Base-by-base conservation (phyloP, 306 rosid species). In the Pyrus betulifolia region DNA sequence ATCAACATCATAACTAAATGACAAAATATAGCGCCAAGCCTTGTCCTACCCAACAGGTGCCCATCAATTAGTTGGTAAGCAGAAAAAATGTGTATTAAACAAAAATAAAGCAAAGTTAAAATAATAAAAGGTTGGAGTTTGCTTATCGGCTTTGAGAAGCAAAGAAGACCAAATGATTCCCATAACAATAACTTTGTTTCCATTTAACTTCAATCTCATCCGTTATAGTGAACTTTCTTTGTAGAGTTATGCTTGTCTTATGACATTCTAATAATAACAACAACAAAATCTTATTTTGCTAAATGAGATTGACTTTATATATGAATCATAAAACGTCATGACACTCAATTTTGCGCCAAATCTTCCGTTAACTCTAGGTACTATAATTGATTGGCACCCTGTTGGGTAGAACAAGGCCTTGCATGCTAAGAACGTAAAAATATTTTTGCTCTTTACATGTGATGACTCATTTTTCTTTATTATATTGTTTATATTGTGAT, bases 1-100 rank as follows among this genome's bases (percentile, higher is more conserved):
- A 62, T 62, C 70, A 63, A 74, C 60, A 74, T 62, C 60, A 74
- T 74, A 21, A 67, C 78, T 9, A 74, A 46, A 63, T 74, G 78
- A 74, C 78, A 74, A 62, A 74, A 67, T 28, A 62, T 38, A 45
- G 52, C 22, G 61, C 78, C 70, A 45, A 13, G 35, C 0, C 70
- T 40, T 62, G 46, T 62, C 21, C 21, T 15, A 35, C 60, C 42
- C 70, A 70, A 62, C 62, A 12, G 31, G 44, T 59, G 69, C 62
- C 68, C 77, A 35, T 59, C 19, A 10, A 57, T 35, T 28, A 57
- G 67, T 58, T 58, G 76, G 55, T 72, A 57, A 72, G 44, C 67
- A 25, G 21, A 11, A 0, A 10, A 25, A 18, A 61, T 12, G 66
- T 35, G 3, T 8, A 33, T 71, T 72, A 23, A 55, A 35, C 46